phyloP scores from a whole-genome alignment of 345 rosid species.

The Ceriops tagal region DNA sequence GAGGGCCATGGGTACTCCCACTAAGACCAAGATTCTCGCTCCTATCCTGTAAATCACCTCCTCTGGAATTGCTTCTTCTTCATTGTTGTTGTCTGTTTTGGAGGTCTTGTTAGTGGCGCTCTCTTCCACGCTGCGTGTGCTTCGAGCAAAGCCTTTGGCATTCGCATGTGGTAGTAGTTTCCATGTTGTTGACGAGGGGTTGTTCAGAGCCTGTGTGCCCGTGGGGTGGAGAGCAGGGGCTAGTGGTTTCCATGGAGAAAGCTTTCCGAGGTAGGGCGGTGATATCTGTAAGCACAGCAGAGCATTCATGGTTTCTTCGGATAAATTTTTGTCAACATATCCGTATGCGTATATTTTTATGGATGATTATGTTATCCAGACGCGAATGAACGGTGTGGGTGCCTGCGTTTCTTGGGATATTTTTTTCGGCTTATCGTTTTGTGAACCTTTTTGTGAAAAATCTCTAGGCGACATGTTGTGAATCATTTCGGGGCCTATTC shows the following conservation, averaged over 20 bases:
- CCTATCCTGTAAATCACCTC: slow-evolving; percentile 47
- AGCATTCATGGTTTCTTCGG: slow-evolving; percentile 35
- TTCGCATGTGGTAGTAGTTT: slow-evolving; percentile 29
- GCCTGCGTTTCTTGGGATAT: not conserved
- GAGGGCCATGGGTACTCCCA: slow-evolving; percentile 42
- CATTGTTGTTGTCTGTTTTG: slow-evolving; percentile 18
- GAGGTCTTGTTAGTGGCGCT: slow-evolving; percentile 9
- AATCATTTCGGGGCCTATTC: no score
- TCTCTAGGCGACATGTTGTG: not conserved
- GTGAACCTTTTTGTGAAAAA: no score
- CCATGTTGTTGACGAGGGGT: slow-evolving; percentile 17
- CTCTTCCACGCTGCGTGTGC: slow-evolving; percentile 11
- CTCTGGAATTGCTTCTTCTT: slow-evolving; percentile 46
- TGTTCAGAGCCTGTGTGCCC: slow-evolving; percentile 6
- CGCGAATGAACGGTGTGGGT: slow-evolving; percentile 1
- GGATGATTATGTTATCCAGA: slow-evolving; percentile 12
- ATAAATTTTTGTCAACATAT: not conserved
- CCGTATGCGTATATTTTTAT: not conserved
- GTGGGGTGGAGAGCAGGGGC: slow-evolving; percentile 11
- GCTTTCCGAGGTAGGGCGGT: slow-evolving; percentile 21
- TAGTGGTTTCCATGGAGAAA: slow-evolving; percentile 12
- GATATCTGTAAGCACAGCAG: slow-evolving; percentile 31
- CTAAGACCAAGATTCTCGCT: slow-evolving; percentile 43
- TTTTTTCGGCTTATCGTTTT: not conserved
- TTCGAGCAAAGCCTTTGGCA: slow-evolving; percentile 42